These are phyloP conservation scores for Phoma sp. DNA, from an alignment of 2,329 filamentous ascomycete genomes.

Conservation along the genomic window DNA sequence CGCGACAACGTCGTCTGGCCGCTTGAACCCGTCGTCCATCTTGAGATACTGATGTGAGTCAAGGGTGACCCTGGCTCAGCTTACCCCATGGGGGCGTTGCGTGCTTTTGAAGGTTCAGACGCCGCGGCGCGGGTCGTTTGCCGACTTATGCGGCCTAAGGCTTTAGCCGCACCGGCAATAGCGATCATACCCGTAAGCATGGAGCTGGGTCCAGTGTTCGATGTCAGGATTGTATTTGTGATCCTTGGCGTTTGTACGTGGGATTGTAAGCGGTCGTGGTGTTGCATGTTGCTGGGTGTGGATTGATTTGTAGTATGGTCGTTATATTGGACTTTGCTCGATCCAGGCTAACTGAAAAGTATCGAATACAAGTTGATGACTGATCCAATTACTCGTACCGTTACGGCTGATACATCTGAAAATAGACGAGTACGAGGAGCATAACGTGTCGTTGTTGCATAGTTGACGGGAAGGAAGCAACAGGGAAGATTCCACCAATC, in stretches of 20 bases:
- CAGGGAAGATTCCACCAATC: constrained; percentile 2
- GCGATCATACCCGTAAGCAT: background rate
- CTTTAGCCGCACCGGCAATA: constrained; percentile 11
- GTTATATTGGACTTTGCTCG: background rate
- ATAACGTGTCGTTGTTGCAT: background rate
- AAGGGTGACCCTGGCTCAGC: background rate
- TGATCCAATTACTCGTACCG: background rate
- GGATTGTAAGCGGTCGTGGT: background rate
- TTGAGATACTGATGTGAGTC: background rate
- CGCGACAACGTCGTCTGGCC: constrained; percentile 6
- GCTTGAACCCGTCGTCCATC: constrained; percentile 21
- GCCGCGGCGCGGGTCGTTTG: constrained; percentile 10
- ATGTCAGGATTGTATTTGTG: background rate
- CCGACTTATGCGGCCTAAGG: constrained; percentile 10
- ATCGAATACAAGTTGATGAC: background rate
- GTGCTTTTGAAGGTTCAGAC: constrained; percentile 14
- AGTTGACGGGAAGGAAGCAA: background rate
- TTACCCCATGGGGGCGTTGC: constrained; percentile 10
- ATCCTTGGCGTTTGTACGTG: background rate
- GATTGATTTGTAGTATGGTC: background rate
- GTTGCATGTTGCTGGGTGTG: background rate
- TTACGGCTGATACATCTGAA: background rate
- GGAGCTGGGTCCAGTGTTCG: too few species aligned
- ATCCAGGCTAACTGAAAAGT: background rate
- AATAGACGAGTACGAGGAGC: background rate